Conservation (phyloP, 2,329 filamentous ascomycete genomes). For the Pseudocercospora musae region DNA sequence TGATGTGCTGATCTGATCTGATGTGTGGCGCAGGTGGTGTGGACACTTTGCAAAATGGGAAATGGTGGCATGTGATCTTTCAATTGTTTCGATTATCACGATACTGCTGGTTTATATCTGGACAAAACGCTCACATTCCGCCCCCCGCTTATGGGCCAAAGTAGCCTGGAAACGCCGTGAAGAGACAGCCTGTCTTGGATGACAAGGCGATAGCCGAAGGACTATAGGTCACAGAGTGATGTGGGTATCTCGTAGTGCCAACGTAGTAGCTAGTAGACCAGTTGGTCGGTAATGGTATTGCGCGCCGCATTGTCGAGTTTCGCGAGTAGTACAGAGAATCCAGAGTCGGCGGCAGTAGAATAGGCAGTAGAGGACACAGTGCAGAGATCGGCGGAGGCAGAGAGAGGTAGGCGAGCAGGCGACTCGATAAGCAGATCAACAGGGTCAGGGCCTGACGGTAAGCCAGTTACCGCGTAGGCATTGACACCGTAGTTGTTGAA, state of each 20-base stretch:
- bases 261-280: constrained; percentile 1
- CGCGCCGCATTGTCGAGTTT: constrained; percentile 32
- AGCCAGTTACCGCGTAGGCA: constrained; percentile 33
- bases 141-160: background rate
- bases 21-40: background rate
- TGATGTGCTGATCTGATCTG: background rate
- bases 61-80: background rate
- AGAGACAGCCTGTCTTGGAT: background rate
- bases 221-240: constrained; percentile 3
- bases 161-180: background rate
- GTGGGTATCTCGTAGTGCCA: constrained; percentile 14
- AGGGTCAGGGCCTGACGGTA: constrained; percentile 27
- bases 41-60: background rate
- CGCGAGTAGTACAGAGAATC: constrained; percentile 28
- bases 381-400: constrained; percentile 7
- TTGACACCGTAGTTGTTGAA: constrained; percentile 38
- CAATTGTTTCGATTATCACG: background rate
- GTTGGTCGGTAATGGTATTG: constrained; percentile 9
- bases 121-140: background rate
- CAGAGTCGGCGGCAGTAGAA: constrained; percentile 14
- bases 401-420: constrained; percentile 14
- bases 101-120: background rate
- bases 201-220: background rate
- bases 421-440: constrained; percentile 27
- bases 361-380: constrained; percentile 15